Percentiles rank a stretch among this genome's conserved stretches.
These are phyloP conservation scores for Haemoproteus tartakovskyi DNA, from an alignment of 169 alveolate genomes.

Conservation along the genomic window DNA sequence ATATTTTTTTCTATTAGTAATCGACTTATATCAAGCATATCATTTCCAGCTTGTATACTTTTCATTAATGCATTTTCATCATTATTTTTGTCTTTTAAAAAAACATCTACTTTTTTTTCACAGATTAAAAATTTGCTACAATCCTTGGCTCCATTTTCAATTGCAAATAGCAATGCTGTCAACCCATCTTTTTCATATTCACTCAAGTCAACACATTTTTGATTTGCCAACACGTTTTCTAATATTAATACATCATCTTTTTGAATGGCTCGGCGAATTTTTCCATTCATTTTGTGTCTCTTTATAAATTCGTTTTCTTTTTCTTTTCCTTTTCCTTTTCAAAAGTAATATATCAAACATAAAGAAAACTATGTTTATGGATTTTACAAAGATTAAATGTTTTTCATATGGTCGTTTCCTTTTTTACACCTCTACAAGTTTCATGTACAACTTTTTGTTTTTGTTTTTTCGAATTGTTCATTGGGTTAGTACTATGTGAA, in stretches of 20 bases:
- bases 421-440: no score
- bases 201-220: constrained; percentile 15
- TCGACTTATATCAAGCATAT: constrained; percentile 28
- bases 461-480: no score
- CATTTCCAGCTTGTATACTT: constrained; percentile 38
- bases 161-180: constrained; percentile 24
- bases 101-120: constrained; percentile 32
- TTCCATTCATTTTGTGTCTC: constrained; percentile 19
- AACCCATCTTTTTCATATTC: constrained; percentile 45
- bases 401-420: no score
- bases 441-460: no score
- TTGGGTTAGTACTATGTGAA: no score
- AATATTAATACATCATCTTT: constrained; percentile 56
- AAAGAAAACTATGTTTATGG: no score
- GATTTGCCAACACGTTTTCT: constrained; percentile 9
- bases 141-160: constrained; percentile 37
- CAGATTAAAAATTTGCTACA: constrained; percentile 34
- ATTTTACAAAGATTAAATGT: no score
- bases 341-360: no score
- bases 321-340: no score
- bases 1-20: constrained; percentile 44
- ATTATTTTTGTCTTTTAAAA: constrained; percentile 49
- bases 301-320: no score
- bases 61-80: constrained; percentile 64
- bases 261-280: constrained; percentile 29